A percentile compares a stretch with the other conserved stretches of the same genome.
phyloP scores from a whole-genome alignment of 495 filamentous ascomycete genomes.

The Acidomyces sp. region DNA sequence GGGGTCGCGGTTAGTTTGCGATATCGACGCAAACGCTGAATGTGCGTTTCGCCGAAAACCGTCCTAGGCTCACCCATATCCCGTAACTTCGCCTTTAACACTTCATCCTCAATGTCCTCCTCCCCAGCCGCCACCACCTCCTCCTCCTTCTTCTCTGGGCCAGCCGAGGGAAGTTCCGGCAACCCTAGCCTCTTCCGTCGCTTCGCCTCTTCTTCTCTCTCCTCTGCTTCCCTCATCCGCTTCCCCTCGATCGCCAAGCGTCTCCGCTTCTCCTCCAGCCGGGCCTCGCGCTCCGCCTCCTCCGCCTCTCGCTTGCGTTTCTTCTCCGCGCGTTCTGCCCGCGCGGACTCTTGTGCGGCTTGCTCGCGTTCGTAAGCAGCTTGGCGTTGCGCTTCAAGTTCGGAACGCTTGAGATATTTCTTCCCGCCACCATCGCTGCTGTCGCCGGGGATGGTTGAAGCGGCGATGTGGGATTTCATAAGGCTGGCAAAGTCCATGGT shows the following conservation, averaged over 20 bases:
- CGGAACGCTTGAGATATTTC: constrained; percentile 78
- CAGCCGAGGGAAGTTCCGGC: too few species aligned
- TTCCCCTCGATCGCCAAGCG: constrained; percentile 69
- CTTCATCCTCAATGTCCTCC: constrained; percentile 60
- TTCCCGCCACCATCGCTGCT: constrained; percentile 34
- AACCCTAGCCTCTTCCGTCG: constrained; percentile 49
- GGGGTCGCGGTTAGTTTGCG: constrained; percentile 36
- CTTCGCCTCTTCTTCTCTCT: constrained; percentile 41
- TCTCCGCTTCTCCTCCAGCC: constrained; percentile 66
- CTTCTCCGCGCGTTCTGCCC: constrained; percentile 49
- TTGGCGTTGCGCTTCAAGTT: constrained; percentile 70
- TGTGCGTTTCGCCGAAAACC: constrained; percentile 77
- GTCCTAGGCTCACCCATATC: constrained; percentile 55
- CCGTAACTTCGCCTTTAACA: constrained; percentile 54
- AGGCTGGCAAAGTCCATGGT: constrained; percentile 89
- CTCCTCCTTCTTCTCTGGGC: constrained; percentile 35
- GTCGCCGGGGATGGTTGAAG: constrained; percentile 41
- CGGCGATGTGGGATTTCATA: constrained; percentile 80
- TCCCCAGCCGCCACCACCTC: constrained; percentile 33
- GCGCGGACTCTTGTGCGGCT: constrained; percentile 49
- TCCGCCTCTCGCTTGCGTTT: constrained; percentile 92
- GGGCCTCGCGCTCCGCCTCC: constrained; percentile 49
- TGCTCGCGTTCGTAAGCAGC: constrained; percentile 74
- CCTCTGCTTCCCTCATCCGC: constrained; percentile 54
- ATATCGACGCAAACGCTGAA: constrained; percentile 54